phyloP scores from a whole-genome alignment of 768 basidiomycete genomes.

The Cubamyces lactineus region DNA sequence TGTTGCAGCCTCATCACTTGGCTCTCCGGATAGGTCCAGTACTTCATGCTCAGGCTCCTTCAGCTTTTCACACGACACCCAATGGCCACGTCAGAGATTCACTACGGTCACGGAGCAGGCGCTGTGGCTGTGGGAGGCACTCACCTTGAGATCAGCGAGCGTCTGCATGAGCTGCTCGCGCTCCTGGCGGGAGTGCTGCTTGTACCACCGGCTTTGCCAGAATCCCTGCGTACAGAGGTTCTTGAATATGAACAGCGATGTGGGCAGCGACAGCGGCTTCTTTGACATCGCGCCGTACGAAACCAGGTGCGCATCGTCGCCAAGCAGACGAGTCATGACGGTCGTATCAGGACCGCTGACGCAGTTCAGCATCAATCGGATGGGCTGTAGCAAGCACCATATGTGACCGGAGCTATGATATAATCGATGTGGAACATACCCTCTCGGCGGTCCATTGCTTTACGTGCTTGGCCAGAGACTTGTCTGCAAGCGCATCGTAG shows the following conservation, averaged over 20 bases:
- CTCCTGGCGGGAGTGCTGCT: constrained; percentile 48
- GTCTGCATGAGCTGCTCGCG: constrained; percentile 38
- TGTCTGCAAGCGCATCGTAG: constrained; percentile 72
- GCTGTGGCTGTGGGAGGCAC: constrained; percentile 3
- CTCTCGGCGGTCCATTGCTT: constrained; percentile 68
- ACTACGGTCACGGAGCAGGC: neutral
- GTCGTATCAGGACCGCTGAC: constrained; percentile 70
- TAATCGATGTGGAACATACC: constrained; percentile 38
- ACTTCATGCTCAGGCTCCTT: constrained; percentile 72
- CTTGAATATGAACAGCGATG: constrained; percentile 83
- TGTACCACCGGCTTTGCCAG: constrained; percentile 79
- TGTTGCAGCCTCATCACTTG: constrained; percentile 43
- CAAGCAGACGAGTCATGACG: constrained; percentile 68
- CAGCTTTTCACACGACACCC: constrained; percentile 47
- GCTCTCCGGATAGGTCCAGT: constrained; percentile 49
- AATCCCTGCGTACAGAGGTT: constrained; percentile 77
- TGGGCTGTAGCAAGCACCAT: constrained; percentile 33
- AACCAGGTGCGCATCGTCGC: constrained; percentile 70
- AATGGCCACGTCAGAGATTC: constrained; percentile 6
- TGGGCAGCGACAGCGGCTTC: constrained; percentile 74
- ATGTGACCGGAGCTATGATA: neutral
- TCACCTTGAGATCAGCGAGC: constrained; percentile 55
- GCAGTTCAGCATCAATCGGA: constrained; percentile 58
- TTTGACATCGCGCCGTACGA: constrained; percentile 94
- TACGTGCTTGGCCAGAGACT: constrained; percentile 52